phyloP scores from a whole-genome alignment of 106 monocot species.

The Hemerocallis citrina region DNA sequence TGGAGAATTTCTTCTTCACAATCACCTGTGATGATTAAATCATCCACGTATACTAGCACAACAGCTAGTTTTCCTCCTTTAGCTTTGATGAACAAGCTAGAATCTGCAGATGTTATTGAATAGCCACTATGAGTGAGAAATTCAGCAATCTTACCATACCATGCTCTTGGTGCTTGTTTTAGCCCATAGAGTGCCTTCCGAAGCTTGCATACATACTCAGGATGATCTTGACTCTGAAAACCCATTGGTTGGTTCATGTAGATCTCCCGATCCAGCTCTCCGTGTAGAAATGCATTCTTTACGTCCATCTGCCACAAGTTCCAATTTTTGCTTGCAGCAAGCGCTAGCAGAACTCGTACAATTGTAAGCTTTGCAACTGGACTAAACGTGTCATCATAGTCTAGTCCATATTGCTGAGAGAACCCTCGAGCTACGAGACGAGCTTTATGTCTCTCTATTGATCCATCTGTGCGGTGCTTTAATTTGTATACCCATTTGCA shows the following conservation, averaged over 20 bases:
- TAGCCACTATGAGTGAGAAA: slow-evolving; percentile 3
- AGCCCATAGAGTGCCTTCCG: slow-evolving; percentile 20
- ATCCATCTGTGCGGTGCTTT: slow-evolving; percentile 6
- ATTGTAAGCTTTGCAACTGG: slow-evolving; percentile 13
- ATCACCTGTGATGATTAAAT: slow-evolving; percentile 22
- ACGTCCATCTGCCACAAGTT: slow-evolving; percentile 21
- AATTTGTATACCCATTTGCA: slow-evolving; percentile 22
- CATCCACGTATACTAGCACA: slow-evolving; percentile 17
- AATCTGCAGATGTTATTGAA: slow-evolving; percentile 1
- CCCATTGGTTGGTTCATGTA: slow-evolving; percentile 20
- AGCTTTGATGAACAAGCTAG: slow-evolving; percentile 17
- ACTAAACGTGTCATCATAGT: slow-evolving; percentile 27
- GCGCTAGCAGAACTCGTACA: slow-evolving; percentile 6
- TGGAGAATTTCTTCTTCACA: background rate
- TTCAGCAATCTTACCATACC: slow-evolving; percentile 20
- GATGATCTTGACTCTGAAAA: background rate
- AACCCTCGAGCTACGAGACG: slow-evolving; percentile 13
- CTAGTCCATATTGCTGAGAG: slow-evolving; percentile 12
- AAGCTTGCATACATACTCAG: slow-evolving; percentile 8
- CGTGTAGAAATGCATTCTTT: slow-evolving; percentile 22
- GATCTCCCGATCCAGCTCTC: slow-evolving; percentile 10
- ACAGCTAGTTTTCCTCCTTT: slow-evolving; percentile 9
- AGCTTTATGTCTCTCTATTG: slow-evolving; percentile 18
- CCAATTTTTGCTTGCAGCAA: slow-evolving; percentile 14
- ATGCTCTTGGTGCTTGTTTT: slow-evolving; percentile 27